phyloP scores from a whole-genome alignment of 495 filamentous ascomycete genomes.

The Trichoderma reesei region DNA sequence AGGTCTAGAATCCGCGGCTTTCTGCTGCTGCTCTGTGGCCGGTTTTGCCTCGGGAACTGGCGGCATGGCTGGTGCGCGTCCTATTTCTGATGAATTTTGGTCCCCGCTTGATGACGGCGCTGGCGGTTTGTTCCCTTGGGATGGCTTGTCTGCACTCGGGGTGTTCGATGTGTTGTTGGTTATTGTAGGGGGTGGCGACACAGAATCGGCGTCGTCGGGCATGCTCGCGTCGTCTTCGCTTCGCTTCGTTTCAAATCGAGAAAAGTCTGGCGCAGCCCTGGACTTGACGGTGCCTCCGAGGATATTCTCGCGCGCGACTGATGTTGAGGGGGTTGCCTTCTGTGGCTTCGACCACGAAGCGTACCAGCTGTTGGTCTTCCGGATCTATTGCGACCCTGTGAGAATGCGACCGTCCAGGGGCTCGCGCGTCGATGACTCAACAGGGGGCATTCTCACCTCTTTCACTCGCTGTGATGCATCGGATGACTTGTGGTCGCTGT shows the following conservation, averaged over 20 bases:
- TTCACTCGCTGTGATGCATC: neutral
- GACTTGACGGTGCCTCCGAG: slow-evolving; percentile 42
- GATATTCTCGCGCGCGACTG: slow-evolving; percentile 70
- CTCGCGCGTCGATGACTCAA: neutral
- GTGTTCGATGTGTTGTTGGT: slow-evolving; percentile 15
- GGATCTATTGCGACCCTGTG: slow-evolving; percentile 28
- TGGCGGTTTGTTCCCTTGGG: slow-evolving; percentile 7
- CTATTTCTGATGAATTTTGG: neutral
- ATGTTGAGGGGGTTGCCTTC: slow-evolving; percentile 62
- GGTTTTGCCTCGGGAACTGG: neutral
- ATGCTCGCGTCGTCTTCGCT: slow-evolving; percentile 19
- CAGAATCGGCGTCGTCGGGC: slow-evolving; percentile 18
- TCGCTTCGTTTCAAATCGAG: slow-evolving; percentile 36
- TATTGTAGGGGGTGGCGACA: slow-evolving; percentile 20
- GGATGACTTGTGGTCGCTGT: neutral
- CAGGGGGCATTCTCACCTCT: slow-evolving; percentile 7
- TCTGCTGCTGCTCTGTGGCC: slow-evolving; percentile 5
- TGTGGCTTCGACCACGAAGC: slow-evolving; percentile 54
- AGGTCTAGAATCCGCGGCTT: slow-evolving; percentile 10
- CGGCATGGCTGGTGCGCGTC: neutral
- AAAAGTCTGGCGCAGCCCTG: slow-evolving; percentile 32
- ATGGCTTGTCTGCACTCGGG: slow-evolving; percentile 13
- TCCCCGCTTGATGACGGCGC: neutral
- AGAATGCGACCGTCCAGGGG: neutral
- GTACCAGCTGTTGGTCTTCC: slow-evolving; percentile 54